phyloP scores from a whole-genome alignment of 345 rosid species.

The Arabidopsis suecica region DNA sequence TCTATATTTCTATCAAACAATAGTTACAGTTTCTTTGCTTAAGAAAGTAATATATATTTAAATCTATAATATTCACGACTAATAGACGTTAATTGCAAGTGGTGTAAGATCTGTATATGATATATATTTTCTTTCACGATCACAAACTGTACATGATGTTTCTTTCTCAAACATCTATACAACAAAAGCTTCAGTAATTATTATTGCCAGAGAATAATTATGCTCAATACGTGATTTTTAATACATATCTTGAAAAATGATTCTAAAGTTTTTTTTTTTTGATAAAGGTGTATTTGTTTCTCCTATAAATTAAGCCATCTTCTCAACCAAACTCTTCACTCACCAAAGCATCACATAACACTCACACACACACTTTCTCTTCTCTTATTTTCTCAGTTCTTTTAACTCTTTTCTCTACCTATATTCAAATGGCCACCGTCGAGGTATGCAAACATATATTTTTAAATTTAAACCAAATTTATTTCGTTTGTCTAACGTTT shows the following conservation, averaged over 20 bases:
- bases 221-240: slow-evolving; percentile 12
- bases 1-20: background rate
- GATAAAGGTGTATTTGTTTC: slow-evolving; percentile 19
- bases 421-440: slow-evolving; percentile 46
- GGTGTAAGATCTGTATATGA: background rate
- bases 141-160: slow-evolving; percentile 25
- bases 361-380: slow-evolving; percentile 16
- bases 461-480: background rate
- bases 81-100: background rate
- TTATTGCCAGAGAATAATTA: slow-evolving; percentile 32
- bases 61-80: background rate
- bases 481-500: slow-evolving; percentile 3
- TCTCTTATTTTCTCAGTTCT: slow-evolving; percentile 20
- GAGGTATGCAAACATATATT: slow-evolving; percentile 31
- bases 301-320: slow-evolving; percentile 44
- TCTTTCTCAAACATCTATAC: slow-evolving; percentile 33
- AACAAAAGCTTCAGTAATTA: slow-evolving; percentile 33
- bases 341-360: slow-evolving; percentile 39
- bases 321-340: slow-evolving; percentile 41
- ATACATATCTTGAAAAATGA: background rate
- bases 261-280: background rate
- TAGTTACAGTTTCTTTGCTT: background rate
- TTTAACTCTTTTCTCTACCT: background rate
- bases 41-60: background rate
- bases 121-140: background rate